Base-by-base conservation (phyloP, 2,329 filamentous ascomycete genomes). In the Aureobasidium sp. region DNA sequence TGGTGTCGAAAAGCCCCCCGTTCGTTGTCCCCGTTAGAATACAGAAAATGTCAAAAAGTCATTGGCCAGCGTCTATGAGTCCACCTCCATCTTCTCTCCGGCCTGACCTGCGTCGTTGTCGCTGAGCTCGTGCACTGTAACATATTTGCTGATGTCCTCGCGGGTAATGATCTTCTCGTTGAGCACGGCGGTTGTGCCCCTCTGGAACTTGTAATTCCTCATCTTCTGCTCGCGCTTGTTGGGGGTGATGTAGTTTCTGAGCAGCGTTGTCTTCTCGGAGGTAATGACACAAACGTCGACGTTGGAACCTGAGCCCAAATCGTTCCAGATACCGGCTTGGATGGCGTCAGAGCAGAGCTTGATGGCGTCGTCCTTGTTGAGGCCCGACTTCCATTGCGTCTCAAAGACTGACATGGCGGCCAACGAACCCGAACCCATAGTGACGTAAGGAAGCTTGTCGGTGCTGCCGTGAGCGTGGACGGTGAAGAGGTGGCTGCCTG, bases 361-460 rank as follows among this genome's bases (percentile, higher is more conserved):
- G 56, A 96, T 76, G n/a, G 90, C 90, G 45, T 87, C 87, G 32
- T 94, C 86, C 62, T 81, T 78, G 59, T 80, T 85, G 68, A 96
- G 71, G 57, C 83, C 74, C 6, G 82, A 75, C 79, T 90, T 88
- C 94, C 94, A 98, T 73, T 85, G 84, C 45, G 90, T 94, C 78
- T 98, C 93, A 67, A 98, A 98, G 48, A 98, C 87, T 27, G 88
- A 88, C 93, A 98, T 98, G 68, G 93, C 93, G 24, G 93, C 93
- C 61, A 98, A 77, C 42, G 89, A 95, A 59, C 93, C 93, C 21
- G 88, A 95, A 52, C 93, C 93, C 93, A 98, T 98, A 60, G 94
- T 98, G 61, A 98, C 94, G 71, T 98, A 98, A 47, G 93, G 93
- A 44, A 98, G 84, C 78, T 97, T 98, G 76, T 98, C 93, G 57